These are phyloP conservation scores for Ustilago sp. DNA, from an alignment of 1,284 basidiomycete species.

Conservation along the genomic window DNA sequence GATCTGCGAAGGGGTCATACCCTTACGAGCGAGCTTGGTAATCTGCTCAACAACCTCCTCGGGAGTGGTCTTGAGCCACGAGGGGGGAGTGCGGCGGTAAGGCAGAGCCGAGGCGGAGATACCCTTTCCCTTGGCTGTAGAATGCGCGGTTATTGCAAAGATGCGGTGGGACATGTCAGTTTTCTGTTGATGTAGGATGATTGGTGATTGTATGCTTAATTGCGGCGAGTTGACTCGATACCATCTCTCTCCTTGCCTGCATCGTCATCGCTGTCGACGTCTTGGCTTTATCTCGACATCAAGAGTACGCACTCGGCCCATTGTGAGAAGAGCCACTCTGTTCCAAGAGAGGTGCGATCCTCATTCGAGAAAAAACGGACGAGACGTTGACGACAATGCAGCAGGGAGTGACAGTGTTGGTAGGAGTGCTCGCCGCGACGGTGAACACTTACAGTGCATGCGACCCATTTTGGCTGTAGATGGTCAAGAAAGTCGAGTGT, in stretches of 20 bases:
- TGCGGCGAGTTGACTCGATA: constrained; percentile 14
- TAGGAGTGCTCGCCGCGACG: constrained; percentile 27
- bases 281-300: neutral
- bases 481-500: constrained; percentile 25
- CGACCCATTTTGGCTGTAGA: constrained; percentile 68
- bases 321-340: neutral
- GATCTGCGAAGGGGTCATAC: constrained; percentile 96
- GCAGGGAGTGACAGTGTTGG: neutral
- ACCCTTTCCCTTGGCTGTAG: constrained; percentile 68
- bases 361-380: neutral
- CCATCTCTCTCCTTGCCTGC: neutral
- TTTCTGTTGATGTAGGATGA: neutral
- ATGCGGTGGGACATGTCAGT: constrained; percentile 15
- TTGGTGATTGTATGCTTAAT: neutral
- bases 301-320: neutral
- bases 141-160: neutral
- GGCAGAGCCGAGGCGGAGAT: constrained; percentile 89
- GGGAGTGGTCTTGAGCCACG: constrained; percentile 96
- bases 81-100: constrained; percentile 92
- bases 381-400: constrained; percentile 13
- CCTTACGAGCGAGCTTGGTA: constrained; percentile 96
- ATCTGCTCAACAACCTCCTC: constrained; percentile 97
- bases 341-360: neutral
- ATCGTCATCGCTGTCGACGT: neutral
- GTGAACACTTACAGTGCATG: constrained; percentile 65